These are phyloP conservation scores for Camellia oleifera DNA, from an alignment of 179 eudicot genomes.

Conservation along the genomic window DNA sequence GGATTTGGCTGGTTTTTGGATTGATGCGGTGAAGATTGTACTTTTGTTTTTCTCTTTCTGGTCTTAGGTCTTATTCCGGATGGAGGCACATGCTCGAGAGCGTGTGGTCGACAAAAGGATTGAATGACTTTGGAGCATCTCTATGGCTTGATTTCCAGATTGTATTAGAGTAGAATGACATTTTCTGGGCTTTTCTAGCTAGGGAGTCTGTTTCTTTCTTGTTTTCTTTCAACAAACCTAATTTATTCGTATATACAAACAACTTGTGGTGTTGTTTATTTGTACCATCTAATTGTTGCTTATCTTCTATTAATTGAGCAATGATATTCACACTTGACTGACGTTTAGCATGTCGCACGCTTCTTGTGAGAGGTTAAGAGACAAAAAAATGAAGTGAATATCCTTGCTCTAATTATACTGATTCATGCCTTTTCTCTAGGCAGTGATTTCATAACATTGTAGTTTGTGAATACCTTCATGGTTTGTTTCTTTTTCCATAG, in stretches of 20 bases:
- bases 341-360: too few relatives aligned
- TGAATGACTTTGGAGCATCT: not conserved
- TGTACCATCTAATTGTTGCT: conserved; percentile 7
- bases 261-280: not conserved
- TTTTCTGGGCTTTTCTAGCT: not conserved
- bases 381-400: too few relatives aligned
- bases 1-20: not conserved
- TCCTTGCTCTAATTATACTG: too few relatives aligned
- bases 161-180: not conserved
- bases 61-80: conserved; percentile 2
- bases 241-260: conserved; percentile 12
- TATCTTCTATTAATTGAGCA: not conserved
- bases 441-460: not conserved
- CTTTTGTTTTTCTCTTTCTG: not conserved
- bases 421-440: not conserved
- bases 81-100: not conserved
- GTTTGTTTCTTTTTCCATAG: not conserved
- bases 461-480: not conserved
- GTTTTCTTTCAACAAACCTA: not conserved
- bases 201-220: conserved; percentile 10
- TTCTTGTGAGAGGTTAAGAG: too few relatives aligned
- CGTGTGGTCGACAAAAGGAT: not conserved
- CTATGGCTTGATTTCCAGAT: conserved; percentile 13
- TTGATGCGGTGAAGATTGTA: not conserved
- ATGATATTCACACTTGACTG: too few relatives aligned